phyloP scores from a whole-genome alignment of 108 stramenopile genomes.

The Aurantiochytrium sp. region DNA sequence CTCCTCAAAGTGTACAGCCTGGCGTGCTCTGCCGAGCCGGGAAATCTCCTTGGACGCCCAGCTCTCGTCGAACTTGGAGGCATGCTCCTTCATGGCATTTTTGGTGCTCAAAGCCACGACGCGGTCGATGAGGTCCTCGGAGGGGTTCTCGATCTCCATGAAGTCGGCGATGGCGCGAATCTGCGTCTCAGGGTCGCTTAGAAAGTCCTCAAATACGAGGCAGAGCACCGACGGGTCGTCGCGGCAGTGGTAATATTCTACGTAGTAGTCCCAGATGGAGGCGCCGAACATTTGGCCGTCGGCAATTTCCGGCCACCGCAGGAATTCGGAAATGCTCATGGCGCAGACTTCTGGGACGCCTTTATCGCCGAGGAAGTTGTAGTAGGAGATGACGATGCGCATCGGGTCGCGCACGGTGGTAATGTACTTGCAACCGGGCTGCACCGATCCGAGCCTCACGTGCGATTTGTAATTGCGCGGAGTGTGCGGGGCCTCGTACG shows the following conservation, averaged over 20 bases:
- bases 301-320: neutral
- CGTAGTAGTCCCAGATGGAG: neutral
- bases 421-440: neutral
- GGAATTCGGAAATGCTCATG: neutral
- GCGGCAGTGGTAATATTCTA: neutral
- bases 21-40: neutral
- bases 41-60: neutral
- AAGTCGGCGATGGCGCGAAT: conserved; percentile 1
- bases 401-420: neutral
- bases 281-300: conserved; percentile 1
- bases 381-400: neutral
- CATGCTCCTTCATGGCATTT: neutral
- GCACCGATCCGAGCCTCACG: neutral
- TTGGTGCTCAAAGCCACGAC: neutral
- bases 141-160: neutral
- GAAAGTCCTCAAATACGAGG: neutral
- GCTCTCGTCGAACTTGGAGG: neutral
- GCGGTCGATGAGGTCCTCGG: neutral
- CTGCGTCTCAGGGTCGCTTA: neutral
- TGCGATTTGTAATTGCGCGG: conserved; percentile 11
- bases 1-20: neutral
- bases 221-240: neutral
- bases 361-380: neutral
- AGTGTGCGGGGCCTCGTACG: neutral
- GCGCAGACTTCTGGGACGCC: neutral